Percentiles rank a stretch among this genome's conserved stretches.
Conservation (phyloP, 1,284 basidiomycete genomes). For the Coniophora puteana region DNA sequence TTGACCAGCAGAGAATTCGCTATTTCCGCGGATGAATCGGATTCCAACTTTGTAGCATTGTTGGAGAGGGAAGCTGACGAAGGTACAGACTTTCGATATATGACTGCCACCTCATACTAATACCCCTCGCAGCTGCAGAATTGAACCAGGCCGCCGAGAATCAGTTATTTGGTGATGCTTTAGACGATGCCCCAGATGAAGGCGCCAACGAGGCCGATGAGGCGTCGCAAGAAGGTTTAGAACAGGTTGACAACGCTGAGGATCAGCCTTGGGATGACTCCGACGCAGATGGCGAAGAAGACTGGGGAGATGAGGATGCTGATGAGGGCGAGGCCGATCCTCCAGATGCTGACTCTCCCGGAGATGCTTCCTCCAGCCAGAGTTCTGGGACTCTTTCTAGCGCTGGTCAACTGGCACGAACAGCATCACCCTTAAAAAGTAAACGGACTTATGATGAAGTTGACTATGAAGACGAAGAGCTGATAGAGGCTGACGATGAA, state of each 20-base stretch:
- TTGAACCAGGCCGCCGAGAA: conserved; percentile 14
- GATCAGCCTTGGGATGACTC: too few species aligned
- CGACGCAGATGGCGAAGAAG: conserved; percentile 26
- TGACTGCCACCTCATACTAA: conserved; percentile 5
- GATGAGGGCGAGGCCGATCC: conserved; percentile 38
- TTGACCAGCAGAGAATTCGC: not conserved
- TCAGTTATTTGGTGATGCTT: conserved; percentile 1
- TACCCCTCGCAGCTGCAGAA: conserved; percentile 19
- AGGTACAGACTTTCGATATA: conserved; percentile 13
- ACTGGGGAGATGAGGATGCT: conserved; percentile 35
- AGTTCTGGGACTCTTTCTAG: conserved; percentile 46
- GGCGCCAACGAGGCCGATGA: conserved; percentile 17
- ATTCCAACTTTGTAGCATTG: conserved; percentile 20
- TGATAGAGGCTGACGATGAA: conserved; percentile 21
- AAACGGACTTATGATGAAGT: conserved; percentile 49
- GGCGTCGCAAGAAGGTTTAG: conserved; percentile 11
- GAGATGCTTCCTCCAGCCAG: conserved; percentile 31
- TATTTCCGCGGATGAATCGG: conserved; percentile 20
- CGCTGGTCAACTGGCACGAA: too few species aligned
- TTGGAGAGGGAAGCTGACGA: conserved; percentile 24
- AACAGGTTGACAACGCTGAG: too few species aligned
- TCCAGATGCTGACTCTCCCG: conserved; percentile 30
- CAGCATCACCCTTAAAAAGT: conserved; percentile 30
- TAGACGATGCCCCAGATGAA: conserved; percentile 13
- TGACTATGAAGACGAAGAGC: conserved; percentile 35